Conservation (phyloP, 2,329 filamentous ascomycete genomes). For the Cladosporium sp. region DNA sequence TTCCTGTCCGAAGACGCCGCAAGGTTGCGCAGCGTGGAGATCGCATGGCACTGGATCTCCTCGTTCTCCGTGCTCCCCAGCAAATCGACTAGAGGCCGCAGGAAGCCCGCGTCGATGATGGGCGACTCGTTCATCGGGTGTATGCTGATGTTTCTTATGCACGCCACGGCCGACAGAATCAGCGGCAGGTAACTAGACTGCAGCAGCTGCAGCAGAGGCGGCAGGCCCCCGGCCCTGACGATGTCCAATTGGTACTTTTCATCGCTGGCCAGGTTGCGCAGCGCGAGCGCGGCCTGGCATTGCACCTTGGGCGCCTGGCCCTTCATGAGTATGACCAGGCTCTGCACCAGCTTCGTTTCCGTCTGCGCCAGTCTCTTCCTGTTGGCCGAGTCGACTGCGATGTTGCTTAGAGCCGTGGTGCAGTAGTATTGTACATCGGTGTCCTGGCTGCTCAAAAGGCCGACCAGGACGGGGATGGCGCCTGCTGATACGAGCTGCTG, state of each 20-base stretch:
- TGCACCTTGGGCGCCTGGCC: slow-evolving; percentile 96
- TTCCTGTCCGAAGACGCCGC: slow-evolving; percentile 96
- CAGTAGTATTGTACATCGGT: slow-evolving; percentile 99
- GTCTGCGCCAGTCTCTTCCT: slow-evolving; percentile 84
- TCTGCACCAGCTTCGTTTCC: slow-evolving; percentile 86
- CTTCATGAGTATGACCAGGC: slow-evolving; percentile 92
- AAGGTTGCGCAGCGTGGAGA: slow-evolving; percentile 90
- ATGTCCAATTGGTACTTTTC: slow-evolving; percentile 99
- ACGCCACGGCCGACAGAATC: slow-evolving; percentile 93
- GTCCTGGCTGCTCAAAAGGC: slow-evolving; percentile 84
- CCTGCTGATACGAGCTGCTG: slow-evolving; percentile 96
- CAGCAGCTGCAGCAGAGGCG: slow-evolving; percentile 77
- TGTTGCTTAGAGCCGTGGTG: slow-evolving; percentile 96
- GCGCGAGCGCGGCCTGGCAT: slow-evolving; percentile 88
- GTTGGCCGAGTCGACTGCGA: slow-evolving; percentile 89
- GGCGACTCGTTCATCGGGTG: slow-evolving; percentile 96
- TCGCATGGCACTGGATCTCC: slow-evolving; percentile 97
- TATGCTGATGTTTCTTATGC: slow-evolving; percentile 98
- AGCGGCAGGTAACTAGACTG: slow-evolving; percentile 94
- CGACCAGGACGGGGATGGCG: slow-evolving; percentile 94
- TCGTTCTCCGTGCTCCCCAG: slow-evolving; percentile 95
- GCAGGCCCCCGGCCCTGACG: slow-evolving; percentile 78
- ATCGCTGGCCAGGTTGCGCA: slow-evolving; percentile 92
- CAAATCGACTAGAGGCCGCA: slow-evolving; percentile 87
- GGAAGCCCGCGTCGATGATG: slow-evolving; percentile 94